Evolutionary conservation across 805 yeast genomes (phyloP).

Genomic region (Candida nonsorbophila): DNA sequence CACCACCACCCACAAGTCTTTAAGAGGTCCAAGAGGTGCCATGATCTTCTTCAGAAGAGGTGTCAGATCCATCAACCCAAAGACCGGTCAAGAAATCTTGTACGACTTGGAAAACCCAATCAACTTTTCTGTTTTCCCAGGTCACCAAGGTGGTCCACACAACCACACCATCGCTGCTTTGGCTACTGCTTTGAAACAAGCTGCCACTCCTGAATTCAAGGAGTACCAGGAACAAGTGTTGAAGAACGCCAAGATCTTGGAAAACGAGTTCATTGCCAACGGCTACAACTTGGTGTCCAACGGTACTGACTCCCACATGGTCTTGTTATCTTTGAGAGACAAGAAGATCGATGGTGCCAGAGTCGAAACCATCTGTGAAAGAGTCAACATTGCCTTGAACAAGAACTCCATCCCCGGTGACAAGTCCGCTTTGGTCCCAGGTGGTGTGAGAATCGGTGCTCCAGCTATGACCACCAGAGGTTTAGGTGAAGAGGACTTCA

Average conservation of each 20-base stretch:
- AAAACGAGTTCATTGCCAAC: conserved; percentile 53
- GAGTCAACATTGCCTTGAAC: conserved; percentile 89
- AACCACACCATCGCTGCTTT: conserved; percentile 96
- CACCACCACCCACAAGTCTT: conserved; percentile 94
- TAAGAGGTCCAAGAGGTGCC: conserved; percentile 99
- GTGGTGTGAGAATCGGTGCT: conserved; percentile 94
- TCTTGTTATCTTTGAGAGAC: conserved; percentile 76
- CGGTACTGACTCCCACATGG: conserved; percentile 94
- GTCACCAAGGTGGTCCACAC: conserved; percentile 99
- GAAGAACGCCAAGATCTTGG: conserved; percentile 75
- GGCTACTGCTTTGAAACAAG: conserved; percentile 93
- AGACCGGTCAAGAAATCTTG: conserved; percentile 77
- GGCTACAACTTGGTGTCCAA: conserved; percentile 80
- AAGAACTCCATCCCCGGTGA: conserved; percentile 97
- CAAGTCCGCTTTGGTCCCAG: conserved; percentile 91
- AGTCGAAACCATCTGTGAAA: conserved; percentile 84
- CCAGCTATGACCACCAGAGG: conserved; percentile 99
- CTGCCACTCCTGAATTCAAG: conserved; percentile 81
- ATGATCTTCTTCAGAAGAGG: conserved; percentile 97
- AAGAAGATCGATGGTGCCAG: conserved; percentile 92
- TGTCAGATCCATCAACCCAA: conserved; percentile 66
- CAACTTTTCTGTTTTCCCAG: conserved; percentile 97
- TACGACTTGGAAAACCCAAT: conserved; percentile 89
- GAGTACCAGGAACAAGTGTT: conserved; percentile 81
- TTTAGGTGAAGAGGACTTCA: conserved; percentile 72